phyloP scores from a whole-genome alignment of 2,329 filamentous ascomycete species.

The Colletotrichum sp. region DNA sequence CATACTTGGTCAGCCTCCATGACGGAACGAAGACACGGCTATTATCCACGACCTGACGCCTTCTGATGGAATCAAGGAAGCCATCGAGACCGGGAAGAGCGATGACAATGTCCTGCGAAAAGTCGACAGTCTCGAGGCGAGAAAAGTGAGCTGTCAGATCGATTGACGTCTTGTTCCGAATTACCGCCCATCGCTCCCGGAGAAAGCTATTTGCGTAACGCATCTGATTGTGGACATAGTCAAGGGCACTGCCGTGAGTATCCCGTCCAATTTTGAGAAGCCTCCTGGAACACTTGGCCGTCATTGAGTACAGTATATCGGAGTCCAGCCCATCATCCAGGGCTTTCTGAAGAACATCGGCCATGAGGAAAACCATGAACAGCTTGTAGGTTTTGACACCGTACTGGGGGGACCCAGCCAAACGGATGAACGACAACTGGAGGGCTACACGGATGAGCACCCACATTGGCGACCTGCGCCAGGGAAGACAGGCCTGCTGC shows the following conservation, averaged over 20 bases:
- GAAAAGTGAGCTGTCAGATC: neutral
- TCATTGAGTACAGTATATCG: conserved; percentile 42
- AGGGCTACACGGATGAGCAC: conserved; percentile 57
- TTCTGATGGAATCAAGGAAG: neutral
- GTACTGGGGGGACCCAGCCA: neutral
- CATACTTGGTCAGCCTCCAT: too few species aligned
- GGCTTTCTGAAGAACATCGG: conserved; percentile 34
- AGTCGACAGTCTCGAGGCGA: neutral
- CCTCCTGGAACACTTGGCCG: conserved; percentile 47
- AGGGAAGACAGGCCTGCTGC: conserved; percentile 37
- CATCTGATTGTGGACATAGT: too few species aligned
- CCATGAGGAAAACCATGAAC: conserved; percentile 53
- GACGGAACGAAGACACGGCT: too few species aligned
- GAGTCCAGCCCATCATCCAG: conserved; percentile 17
- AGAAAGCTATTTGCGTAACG: neutral
- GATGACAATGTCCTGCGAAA: conserved; percentile 19
- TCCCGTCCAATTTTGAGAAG: too few species aligned
- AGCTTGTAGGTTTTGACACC: conserved; percentile 46
- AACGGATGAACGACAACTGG: conserved; percentile 32
- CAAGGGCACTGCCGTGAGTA: too few species aligned
- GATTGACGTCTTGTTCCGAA: neutral
- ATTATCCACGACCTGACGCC: neutral
- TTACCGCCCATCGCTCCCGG: neutral
- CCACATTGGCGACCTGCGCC: conserved; percentile 60
- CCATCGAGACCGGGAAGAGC: neutral